phyloP scores from a whole-genome alignment of 1,284 basidiomycete genomes.

The Tremellales sp. region DNA sequence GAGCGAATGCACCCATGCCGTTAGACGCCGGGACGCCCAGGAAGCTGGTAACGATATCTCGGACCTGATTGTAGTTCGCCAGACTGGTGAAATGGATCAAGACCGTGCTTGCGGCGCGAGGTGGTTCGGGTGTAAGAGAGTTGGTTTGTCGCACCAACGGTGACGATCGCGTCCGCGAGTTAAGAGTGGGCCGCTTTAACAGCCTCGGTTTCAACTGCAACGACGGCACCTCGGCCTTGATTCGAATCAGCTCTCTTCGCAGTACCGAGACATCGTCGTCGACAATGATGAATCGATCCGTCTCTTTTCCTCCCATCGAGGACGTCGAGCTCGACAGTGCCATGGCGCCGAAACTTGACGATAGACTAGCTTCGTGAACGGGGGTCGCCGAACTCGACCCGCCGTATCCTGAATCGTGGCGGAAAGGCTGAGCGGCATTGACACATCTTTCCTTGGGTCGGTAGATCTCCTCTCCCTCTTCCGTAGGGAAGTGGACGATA shows the following conservation, averaged over 20 bases:
- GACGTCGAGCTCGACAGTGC: slow-evolving; percentile 5
- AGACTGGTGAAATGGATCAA: slow-evolving; percentile 88
- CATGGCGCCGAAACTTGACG: slow-evolving; percentile 2
- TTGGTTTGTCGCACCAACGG: slow-evolving; percentile 59
- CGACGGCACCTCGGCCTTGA: slow-evolving; percentile 59
- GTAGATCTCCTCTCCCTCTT: slow-evolving; percentile 25
- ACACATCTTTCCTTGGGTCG: neutral
- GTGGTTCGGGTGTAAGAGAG: slow-evolving; percentile 4
- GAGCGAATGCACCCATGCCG: slow-evolving; percentile 24
- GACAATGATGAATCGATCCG: slow-evolving; percentile 65
- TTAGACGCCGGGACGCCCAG: slow-evolving; percentile 47
- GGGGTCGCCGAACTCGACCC: slow-evolving; percentile 12
- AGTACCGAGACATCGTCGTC: slow-evolving; percentile 81
- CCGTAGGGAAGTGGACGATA: slow-evolving; percentile 69
- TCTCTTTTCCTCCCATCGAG: slow-evolving; percentile 3
- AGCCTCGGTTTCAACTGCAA: slow-evolving; percentile 43
- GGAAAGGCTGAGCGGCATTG: slow-evolving; percentile 1
- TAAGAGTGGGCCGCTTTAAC: slow-evolving; percentile 70
- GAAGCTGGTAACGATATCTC: slow-evolving; percentile 73
- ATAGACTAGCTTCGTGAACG: slow-evolving; percentile 2
- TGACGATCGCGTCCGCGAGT: slow-evolving; percentile 67
- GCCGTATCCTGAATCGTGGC: slow-evolving; percentile 33
- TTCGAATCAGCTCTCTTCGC: slow-evolving; percentile 62
- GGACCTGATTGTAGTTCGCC: slow-evolving; percentile 78
- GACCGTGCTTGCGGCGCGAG: slow-evolving; percentile 43